Base-by-base conservation (phyloP, 2,329 filamentous ascomycete species). In the Penicillium concentricum region DNA sequence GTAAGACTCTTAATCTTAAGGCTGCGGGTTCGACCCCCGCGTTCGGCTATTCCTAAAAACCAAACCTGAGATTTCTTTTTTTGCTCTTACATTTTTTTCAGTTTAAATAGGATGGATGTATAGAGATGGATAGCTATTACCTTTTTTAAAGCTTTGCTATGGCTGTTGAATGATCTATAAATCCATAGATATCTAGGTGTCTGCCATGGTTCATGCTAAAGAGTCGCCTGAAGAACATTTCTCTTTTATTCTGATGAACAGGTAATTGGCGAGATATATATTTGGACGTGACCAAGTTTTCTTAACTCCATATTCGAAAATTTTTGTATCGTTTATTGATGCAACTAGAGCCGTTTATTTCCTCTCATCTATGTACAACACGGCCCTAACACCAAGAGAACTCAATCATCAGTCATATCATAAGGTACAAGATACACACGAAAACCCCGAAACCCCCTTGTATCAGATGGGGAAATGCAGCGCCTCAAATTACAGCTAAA, bases 1-100 rank as follows among this genome's bases (percentile, higher is more conserved):
- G 72, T 79, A 76, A 76, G 76, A 75, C 75, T 79, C 74, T 78
- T 80, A 77, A 73, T 72, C 73, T 72, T 72, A 75, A 75, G 73
- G 73, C 66, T 74, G 73, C 70, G 72, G 71, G 73, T 74, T 75
- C 73, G 69, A 75, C 67, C 73, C 72, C 72, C 73, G 70, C 72
- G 71, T 75, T 73, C 65, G 73, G 72, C 72, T 75, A 60, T 66
- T 64, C 60, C 60, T 64, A 61, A 61, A 62, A 58, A 56, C 54
- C 46, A 50, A 58, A 78, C 44, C 26, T 47, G 35, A 57, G 55
- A 54, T 55, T 54, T 45, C 41, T 50, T 58, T 58, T 51, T 54
- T 58, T 54, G 26, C n/a, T 30, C 8, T 18, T 41, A 28, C 8
- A 0, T n/a, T 35, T 34, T 26, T 22, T 28, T 10, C 28, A 10